Evolutionary conservation across 2,329 filamentous ascomycete genomes (phyloP), one percentile per base, ranked within the genome.

Genomic region (Penicillium oxalicum): DNA sequence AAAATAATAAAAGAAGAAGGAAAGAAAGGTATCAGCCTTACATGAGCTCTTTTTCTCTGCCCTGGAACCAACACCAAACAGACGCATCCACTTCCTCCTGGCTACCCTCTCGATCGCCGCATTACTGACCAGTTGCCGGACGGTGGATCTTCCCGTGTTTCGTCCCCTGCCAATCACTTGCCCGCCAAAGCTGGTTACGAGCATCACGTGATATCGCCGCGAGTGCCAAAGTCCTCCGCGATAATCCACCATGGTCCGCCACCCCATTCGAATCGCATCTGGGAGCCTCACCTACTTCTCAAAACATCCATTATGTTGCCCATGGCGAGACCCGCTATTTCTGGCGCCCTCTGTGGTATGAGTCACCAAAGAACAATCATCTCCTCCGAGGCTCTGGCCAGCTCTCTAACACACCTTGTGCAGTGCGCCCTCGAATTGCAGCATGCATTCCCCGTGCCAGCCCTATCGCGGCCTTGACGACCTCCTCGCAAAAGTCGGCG

Each of bases 401-500:
- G 4, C 28, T 35, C 32, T 35, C 32, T 34, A 34, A 35, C 39
- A 65, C 50, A 27, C 38, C 40, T 26, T 33, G 40, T 64, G 45
- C 52, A 48, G 66, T 57, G 58, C 65, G 58, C 47, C 59, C 65
- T 43, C 56, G 54, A 37, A 52, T 63, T 46, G 52, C 56, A 18
- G 54, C 64, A 44, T 59, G 61, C 36, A 54, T 65, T 50, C 55
- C 67, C 50, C 70, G 66, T 50, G 59, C 62, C 44, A 65, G 65
- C 48, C 63, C 63, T 39, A 62, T 64, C 45, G 70, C 68, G 28
- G 65, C 60, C 27, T 64, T 75, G 36, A 73, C 71, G 12, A 73
- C 67, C 40, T 72, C 73, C n/a, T 61, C 69, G 25, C 65, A 64
- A 42, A 71, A 67, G 55, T 66, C 71, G 18, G 70, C 72, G 38